Conservation (phyloP, 2,329 filamentous ascomycete genomes). For the Myriosclerotinia curreyana region DNA sequence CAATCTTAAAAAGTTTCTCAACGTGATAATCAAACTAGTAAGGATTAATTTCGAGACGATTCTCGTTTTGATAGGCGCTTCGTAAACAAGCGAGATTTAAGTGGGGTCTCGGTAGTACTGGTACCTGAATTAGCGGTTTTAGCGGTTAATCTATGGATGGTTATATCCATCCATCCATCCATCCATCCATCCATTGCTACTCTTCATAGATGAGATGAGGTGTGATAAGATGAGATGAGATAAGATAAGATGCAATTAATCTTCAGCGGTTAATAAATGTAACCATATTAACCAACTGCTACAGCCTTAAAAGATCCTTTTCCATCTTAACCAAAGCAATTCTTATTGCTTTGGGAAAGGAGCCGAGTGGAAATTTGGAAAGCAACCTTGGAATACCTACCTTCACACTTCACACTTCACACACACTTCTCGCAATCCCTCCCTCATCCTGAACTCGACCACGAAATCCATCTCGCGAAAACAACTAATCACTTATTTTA, state of each 20-base stretch:
- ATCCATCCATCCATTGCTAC: no score
- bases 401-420: background rate
- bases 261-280: background rate
- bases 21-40: no score
- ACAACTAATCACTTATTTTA: no score
- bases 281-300: background rate
- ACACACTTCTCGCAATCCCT: background rate
- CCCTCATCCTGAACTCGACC: background rate
- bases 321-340: background rate
- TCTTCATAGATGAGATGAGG: no score
- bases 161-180: no score
- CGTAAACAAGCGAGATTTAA: constrained; percentile 6
- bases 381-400: background rate
- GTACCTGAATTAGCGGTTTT: constrained; percentile 12
- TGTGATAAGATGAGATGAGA: no score
- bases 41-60: constrained; percentile 4
- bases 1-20: no score
- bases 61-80: constrained; percentile 9
- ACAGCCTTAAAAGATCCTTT: constrained; percentile 6
- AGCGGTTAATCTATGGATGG: background rate
- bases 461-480: background rate
- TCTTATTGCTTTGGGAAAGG: background rate
- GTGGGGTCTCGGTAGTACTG: background rate
- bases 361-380: background rate
- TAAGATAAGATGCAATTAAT: background rate